Evolutionary conservation across 345 rosid genomes (phyloP), one percentile per base, ranked within the genome.

Genomic region (Aegle marmelos): DNA sequence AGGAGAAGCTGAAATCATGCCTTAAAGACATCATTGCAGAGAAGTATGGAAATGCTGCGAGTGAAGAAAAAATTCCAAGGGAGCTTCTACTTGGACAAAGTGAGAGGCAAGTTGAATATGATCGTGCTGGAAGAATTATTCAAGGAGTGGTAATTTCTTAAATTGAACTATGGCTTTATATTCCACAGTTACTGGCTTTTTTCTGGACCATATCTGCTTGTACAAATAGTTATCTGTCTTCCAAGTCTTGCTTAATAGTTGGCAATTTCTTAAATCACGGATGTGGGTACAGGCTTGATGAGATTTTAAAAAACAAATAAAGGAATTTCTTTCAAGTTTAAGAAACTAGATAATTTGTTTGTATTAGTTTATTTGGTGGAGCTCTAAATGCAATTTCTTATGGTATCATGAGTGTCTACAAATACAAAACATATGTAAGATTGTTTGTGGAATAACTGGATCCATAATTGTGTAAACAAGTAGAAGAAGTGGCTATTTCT

Each of bases 51-150:
- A 90, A 89, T 72, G 91, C 94, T 11, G 91, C 92, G 1, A 70
- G 82, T 64, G 85, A 81, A 74, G 92, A 88, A 78, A 91, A 90
- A 45, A 36, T 89, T 60, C 95, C 94, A 5, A 85, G 70, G 75
- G 97, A 93, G 75, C 91, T 93, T 78, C 82, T 91, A 11, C 53
- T 93, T 37, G 97, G 94, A n/a, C 95, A 91, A 79, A 93, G 89
- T 72, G 97, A 93, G 80, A 80, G 89, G 75, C 81, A 90, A 77
- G 88, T 91, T 36, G 94, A 93, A 81, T 93, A 91, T 86, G 95
- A 93, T 74, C 88, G 91, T 28, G 90, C 90, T 76, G 94, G 97
- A 28, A 80, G 97, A 68, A 57, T 91, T 76, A 87, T 89, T 10
- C 91, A 89, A 85, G 93, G 97, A 59, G 87, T 79, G 93, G 94